Evolutionary conservation across 1,284 basidiomycete species (phyloP).

Genomic region (Grifola frondosa): DNA sequence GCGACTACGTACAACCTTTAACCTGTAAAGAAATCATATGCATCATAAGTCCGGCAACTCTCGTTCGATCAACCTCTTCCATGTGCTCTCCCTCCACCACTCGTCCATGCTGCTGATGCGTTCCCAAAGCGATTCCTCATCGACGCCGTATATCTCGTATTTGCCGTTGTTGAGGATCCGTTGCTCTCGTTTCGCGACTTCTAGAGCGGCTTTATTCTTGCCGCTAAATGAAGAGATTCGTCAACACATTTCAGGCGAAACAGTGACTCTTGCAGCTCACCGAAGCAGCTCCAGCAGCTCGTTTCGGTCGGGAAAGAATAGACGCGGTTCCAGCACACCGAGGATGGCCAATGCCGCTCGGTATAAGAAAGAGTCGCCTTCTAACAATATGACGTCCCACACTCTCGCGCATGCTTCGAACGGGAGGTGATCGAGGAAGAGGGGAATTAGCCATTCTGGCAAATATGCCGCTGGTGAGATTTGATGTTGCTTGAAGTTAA

Average conservation of each 20-base stretch:
- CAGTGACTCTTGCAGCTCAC: slow-evolving; percentile 47
- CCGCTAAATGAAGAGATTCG: slow-evolving; percentile 43
- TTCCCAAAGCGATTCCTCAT: slow-evolving; percentile 82
- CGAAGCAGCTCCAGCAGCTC: slow-evolving; percentile 73
- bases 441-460: slow-evolving; percentile 75
- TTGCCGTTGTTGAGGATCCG: slow-evolving; percentile 66
- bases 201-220: slow-evolving; percentile 81
- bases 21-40: background rate
- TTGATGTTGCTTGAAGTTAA: slow-evolving; percentile 93
- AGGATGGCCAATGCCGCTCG: slow-evolving; percentile 83
- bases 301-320: slow-evolving; percentile 80
- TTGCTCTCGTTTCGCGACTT: slow-evolving; percentile 73
- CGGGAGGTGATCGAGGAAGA: slow-evolving; percentile 86
- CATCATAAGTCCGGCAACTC: slow-evolving; percentile 82
- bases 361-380: slow-evolving; percentile 87
- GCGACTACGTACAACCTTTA: slow-evolving; percentile 4
- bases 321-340: slow-evolving; percentile 80
- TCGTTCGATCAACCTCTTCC: slow-evolving; percentile 78
- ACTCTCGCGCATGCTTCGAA: slow-evolving; percentile 85
- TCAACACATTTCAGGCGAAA: background rate
- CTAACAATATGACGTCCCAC: slow-evolving; percentile 87
- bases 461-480: slow-evolving; percentile 79
- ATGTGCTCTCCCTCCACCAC: slow-evolving; percentile 93
- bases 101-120: slow-evolving; percentile 79
- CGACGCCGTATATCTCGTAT: slow-evolving; percentile 85